Conservation (phyloP, 768 basidiomycete genomes). For the Serendipita sp. region DNA sequence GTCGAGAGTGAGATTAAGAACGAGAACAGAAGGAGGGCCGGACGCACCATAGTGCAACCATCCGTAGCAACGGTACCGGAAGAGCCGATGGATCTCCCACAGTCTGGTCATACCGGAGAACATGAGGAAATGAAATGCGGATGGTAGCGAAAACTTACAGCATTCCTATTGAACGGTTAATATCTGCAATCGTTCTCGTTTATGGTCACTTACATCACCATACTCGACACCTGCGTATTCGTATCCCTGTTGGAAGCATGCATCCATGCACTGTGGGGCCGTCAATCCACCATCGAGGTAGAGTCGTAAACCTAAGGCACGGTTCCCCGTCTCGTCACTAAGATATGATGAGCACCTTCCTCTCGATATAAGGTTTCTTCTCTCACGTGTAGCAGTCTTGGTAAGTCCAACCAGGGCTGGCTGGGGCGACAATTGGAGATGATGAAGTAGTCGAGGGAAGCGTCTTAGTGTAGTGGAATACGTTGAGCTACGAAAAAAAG, state of each 20-base stretch:
- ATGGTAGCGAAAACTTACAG: too few species aligned
- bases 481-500: background rate
- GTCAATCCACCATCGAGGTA: conserved; percentile 30
- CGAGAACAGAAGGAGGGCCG: conserved; percentile 25
- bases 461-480: background rate
- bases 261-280: conserved; percentile 32
- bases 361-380: background rate
- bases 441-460: background rate
- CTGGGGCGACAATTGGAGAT: background rate
- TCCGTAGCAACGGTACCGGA: conserved; percentile 30
- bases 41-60: conserved; percentile 52
- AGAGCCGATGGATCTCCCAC: conserved; percentile 31
- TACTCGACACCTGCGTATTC: conserved; percentile 31
- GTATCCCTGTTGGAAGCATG: conserved; percentile 29
- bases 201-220: conserved; percentile 16
- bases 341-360: too few species aligned
- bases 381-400: background rate
- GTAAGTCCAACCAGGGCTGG: background rate
- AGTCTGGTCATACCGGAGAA: conserved; percentile 24
- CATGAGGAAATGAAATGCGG: too few species aligned
- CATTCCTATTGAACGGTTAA: too few species aligned
- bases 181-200: too few species aligned
- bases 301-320: background rate
- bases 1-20: background rate
- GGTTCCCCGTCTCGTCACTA: background rate